Conservation (phyloP, 371 early-diverging fungal species). For the Sporodiniella umbellata region DNA sequence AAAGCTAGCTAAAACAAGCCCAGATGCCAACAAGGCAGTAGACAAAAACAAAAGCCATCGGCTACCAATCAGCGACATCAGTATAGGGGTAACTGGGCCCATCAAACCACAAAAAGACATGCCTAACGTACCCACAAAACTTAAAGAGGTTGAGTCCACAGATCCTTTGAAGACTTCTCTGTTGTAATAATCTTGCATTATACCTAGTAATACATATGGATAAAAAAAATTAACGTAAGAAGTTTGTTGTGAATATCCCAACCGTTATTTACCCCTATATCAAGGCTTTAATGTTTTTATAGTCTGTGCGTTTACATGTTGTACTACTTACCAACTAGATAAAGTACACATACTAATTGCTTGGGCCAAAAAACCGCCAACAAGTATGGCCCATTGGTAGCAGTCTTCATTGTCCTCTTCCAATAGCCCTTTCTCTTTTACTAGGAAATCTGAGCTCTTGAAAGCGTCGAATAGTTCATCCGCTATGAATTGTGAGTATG, state of each 20-base stretch:
- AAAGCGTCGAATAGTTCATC: constrained; percentile 1
- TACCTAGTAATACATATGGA: constrained; percentile 10
- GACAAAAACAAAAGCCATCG: constrained; percentile 22
- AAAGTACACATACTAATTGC: constrained; percentile 32
- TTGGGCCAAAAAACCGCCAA: constrained; percentile 32
- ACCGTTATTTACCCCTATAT: constrained; percentile 14
- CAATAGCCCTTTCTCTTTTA: constrained; percentile 12
- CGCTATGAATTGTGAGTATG: background rate
- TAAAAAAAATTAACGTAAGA: background rate
- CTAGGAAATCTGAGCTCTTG: constrained; percentile 7
- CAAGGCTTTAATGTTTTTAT: background rate
- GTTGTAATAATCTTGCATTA: constrained; percentile 33
- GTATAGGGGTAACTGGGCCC: constrained; percentile 26
- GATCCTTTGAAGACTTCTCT: constrained; percentile 23
- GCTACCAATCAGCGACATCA: constrained; percentile 22
- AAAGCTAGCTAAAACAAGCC: constrained; percentile 28
- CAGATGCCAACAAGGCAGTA: constrained; percentile 19
- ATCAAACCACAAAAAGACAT: constrained; percentile 28
- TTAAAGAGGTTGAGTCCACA: constrained; percentile 19
- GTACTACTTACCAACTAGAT: constrained; percentile 28
- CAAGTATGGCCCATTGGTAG: constrained; percentile 29
- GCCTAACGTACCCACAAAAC: constrained; percentile 31
- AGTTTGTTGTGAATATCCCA: background rate
- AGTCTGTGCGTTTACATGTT: background rate
- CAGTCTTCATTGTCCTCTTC: constrained; percentile 25